Conservation (phyloP, 495 filamentous ascomycete genomes). For the Filosporella fistucella region DNA sequence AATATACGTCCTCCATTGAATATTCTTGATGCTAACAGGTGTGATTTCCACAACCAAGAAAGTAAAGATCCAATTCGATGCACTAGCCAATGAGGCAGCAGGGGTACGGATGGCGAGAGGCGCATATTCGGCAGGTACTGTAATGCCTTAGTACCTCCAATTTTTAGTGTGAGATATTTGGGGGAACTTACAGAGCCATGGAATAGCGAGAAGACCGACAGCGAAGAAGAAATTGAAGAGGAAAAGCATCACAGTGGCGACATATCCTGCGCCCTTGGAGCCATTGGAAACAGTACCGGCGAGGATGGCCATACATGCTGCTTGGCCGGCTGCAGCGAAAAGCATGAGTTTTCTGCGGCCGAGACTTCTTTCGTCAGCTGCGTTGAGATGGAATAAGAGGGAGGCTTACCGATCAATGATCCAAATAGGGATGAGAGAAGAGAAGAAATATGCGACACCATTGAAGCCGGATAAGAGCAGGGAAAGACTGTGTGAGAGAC, state of each 20-base stretch:
- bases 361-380: no score
- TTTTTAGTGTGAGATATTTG: no score
- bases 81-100: no score
- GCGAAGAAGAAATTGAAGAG: slow-evolving; percentile 75
- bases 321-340: no score
- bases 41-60: slow-evolving; percentile 71
- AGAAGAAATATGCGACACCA: slow-evolving; percentile 71
- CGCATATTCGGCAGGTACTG: no score
- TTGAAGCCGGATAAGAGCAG: slow-evolving; percentile 66
- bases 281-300: no score
- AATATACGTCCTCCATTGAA: slow-evolving; percentile 68
- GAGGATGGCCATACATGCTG: no score
- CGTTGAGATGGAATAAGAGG: no score
- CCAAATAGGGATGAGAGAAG: slow-evolving; percentile 67
- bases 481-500: slow-evolving; percentile 41
- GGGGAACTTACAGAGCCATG: slow-evolving; percentile 4
- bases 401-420: slow-evolving; percentile 49
- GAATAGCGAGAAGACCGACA: slow-evolving; percentile 67
- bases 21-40: slow-evolving; percentile 60
- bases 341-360: no score
- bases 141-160: no score
- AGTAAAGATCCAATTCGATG: slow-evolving; percentile 56
- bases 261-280: no score
- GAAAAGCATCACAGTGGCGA: slow-evolving; percentile 57
- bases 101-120: no score